A percentile compares a stretch with the other conserved stretches of the same genome.
phyloP scores from a whole-genome alignment of 352 stramenopile genomes.

The Pythium diclinum region DNA sequence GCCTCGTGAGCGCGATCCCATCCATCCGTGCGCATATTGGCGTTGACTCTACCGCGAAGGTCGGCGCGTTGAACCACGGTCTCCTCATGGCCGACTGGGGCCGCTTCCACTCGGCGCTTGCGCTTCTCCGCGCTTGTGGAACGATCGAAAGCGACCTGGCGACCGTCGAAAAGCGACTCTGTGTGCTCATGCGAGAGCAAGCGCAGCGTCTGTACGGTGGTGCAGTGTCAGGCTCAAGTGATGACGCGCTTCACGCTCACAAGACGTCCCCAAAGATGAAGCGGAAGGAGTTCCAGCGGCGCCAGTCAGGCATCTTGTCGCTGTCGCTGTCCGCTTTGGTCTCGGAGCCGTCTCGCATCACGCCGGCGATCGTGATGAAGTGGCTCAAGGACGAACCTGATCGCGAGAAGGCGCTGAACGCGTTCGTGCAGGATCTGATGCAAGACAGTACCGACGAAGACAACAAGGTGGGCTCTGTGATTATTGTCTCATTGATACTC shows the following conservation, averaged over 20 bases:
- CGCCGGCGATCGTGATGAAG: constrained; percentile 31
- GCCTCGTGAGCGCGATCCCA: constrained; percentile 38
- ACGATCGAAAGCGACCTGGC: constrained; percentile 50
- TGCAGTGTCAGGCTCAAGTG: background rate
- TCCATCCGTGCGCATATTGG: constrained; percentile 46
- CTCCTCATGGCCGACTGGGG: constrained; percentile 47
- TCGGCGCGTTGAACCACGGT: background rate
- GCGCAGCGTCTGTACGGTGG: constrained; percentile 28
- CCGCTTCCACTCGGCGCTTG: constrained; percentile 66
- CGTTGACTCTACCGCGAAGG: constrained; percentile 16
- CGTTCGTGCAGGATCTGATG: constrained; percentile 50
- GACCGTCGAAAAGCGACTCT: constrained; percentile 41
- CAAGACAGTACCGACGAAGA: constrained; percentile 5
- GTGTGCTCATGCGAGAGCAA: constrained; percentile 58
- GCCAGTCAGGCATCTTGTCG: constrained; percentile 5
- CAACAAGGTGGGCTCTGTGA: constrained; percentile 9
- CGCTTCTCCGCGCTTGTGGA: constrained; percentile 58
- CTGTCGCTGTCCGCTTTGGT: constrained; percentile 33
- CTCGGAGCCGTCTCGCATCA: constrained; percentile 39
- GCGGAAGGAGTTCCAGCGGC: constrained; percentile 19
- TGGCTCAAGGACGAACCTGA: constrained; percentile 54
- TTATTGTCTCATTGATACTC: background rate
- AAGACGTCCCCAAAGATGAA: constrained; percentile 25
- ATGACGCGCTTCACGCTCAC: background rate
- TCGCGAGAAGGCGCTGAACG: constrained; percentile 41